These are phyloP conservation scores for Tetracladium setigerum DNA, from an alignment of 495 filamentous ascomycete species.

Conservation along the genomic window DNA sequence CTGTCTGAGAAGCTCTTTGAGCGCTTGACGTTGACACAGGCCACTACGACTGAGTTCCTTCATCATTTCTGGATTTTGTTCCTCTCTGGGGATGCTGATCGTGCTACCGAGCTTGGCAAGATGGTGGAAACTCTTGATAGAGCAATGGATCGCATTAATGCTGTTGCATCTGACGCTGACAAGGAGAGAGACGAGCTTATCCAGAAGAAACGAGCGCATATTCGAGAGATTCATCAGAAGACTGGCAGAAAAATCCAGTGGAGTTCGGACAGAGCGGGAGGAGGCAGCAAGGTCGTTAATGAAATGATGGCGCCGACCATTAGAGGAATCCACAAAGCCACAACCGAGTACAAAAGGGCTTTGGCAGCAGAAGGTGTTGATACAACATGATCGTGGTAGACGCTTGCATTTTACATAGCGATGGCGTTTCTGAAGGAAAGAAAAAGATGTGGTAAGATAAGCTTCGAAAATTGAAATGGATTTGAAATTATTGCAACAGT, in stretches of 20 bases:
- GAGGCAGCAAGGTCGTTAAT: slow-evolving; percentile 68
- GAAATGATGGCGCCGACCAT: slow-evolving; percentile 66
- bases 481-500: no score
- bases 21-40: slow-evolving; percentile 74
- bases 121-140: slow-evolving; percentile 70
- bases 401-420: slow-evolving; percentile 13
- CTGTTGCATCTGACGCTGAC: slow-evolving; percentile 75
- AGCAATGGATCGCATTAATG: slow-evolving; percentile 70
- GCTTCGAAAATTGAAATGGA: no score
- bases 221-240: slow-evolving; percentile 53
- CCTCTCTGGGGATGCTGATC: slow-evolving; percentile 70
- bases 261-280: slow-evolving; percentile 56
- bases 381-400: slow-evolving; percentile 2
- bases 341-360: slow-evolving; percentile 54
- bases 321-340: slow-evolving; percentile 56
- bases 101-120: slow-evolving; percentile 66
- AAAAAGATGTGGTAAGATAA: neutral
- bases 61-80: slow-evolving; percentile 92
- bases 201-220: slow-evolving; percentile 55
- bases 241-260: slow-evolving; percentile 64
- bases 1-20: slow-evolving; percentile 61
- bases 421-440: slow-evolving; percentile 10
- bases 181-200: slow-evolving; percentile 53
- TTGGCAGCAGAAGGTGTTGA: slow-evolving; percentile 36
- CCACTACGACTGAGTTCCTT: slow-evolving; percentile 90